phyloP scores from a whole-genome alignment of 2,329 filamentous ascomycete genomes.

The Fusarium sambucinum region DNA sequence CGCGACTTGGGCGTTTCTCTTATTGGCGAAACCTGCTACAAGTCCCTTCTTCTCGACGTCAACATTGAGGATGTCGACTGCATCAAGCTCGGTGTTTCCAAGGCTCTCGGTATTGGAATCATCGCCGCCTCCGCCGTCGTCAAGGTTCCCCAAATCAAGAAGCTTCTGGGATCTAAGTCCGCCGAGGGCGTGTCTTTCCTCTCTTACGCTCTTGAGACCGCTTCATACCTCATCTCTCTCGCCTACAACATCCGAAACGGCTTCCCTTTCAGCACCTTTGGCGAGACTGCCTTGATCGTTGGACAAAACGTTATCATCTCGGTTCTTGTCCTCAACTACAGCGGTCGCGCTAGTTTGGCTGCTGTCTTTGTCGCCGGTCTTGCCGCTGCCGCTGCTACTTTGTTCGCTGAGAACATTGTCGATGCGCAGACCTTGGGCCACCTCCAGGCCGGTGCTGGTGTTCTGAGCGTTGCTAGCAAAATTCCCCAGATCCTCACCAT shows the following conservation, averaged over 20 bases:
- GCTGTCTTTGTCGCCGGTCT: constrained; percentile 83
- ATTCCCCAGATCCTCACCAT: constrained; percentile 92
- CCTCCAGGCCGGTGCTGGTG: constrained; percentile 86
- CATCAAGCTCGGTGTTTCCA: constrained; percentile 90
- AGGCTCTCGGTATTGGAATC: constrained; percentile 93
- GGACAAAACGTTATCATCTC: constrained; percentile 93
- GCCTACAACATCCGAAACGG: constrained; percentile 92
- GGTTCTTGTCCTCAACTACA: constrained; percentile 86
- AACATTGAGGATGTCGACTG: constrained; percentile 82
- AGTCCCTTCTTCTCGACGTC: constrained; percentile 85
- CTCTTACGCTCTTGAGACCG: constrained; percentile 92
- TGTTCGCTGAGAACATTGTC: constrained; percentile 76
- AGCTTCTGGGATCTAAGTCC: constrained; percentile 84
- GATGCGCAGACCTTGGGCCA: constrained; percentile 76
- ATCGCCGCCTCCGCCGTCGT: constrained; percentile 90
- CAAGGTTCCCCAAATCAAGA: constrained; percentile 97
- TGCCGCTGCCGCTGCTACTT: constrained; percentile 73
- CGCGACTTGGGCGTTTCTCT: constrained; percentile 81
- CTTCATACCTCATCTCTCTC: constrained; percentile 86
- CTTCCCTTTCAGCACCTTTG: constrained; percentile 96
- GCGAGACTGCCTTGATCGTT: constrained; percentile 92
- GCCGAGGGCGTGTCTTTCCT: constrained; percentile 88
- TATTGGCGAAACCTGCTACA: constrained; percentile 87
- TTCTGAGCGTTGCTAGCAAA: constrained; percentile 89
- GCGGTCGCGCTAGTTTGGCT: constrained; percentile 74